phyloP scores from a whole-genome alignment of 352 stramenopile species.

The Pythium rhizo-oryzae region DNA sequence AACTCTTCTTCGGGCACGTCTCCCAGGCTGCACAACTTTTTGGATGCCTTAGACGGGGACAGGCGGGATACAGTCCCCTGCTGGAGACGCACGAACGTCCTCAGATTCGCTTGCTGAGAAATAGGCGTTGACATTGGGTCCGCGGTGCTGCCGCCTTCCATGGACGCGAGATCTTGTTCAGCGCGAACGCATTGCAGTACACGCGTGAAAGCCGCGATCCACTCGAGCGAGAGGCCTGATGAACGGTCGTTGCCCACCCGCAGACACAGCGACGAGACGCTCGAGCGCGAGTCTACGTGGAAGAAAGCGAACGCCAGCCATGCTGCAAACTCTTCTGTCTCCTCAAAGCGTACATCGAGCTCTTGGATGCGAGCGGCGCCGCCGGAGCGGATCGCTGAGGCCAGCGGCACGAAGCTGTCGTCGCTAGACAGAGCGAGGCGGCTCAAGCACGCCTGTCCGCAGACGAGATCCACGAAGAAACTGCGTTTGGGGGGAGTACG shows the following conservation, averaged over 20 bases:
- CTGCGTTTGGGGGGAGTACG: background rate
- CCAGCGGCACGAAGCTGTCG: constrained; percentile 8
- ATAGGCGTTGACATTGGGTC: background rate
- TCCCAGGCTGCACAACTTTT: constrained; percentile 15
- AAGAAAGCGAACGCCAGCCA: constrained; percentile 53
- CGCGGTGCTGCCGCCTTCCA: constrained; percentile 10
- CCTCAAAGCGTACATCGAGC: background rate
- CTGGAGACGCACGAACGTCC: constrained; percentile 9
- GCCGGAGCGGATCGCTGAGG: background rate
- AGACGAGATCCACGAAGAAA: constrained; percentile 1
- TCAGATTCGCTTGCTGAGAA: no score
- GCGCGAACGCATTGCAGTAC: constrained; percentile 7
- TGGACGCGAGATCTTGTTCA: constrained; percentile 20
- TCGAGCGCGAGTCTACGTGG: constrained; percentile 38
- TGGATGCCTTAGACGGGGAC: background rate
- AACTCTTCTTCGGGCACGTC: constrained; percentile 28
- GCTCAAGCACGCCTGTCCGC: background rate
- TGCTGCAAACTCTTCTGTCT: constrained; percentile 14
- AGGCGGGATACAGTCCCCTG: background rate
- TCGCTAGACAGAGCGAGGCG: background rate
- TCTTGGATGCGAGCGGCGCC: background rate
- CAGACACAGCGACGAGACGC: constrained; percentile 34
- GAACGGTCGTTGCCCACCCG: background rate
- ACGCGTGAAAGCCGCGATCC: constrained; percentile 17
- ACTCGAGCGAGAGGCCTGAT: background rate